These are phyloP conservation scores for Westerdykella aurantiaca DNA, from an alignment of 2,329 filamentous ascomycete genomes.

Conservation along the genomic window DNA sequence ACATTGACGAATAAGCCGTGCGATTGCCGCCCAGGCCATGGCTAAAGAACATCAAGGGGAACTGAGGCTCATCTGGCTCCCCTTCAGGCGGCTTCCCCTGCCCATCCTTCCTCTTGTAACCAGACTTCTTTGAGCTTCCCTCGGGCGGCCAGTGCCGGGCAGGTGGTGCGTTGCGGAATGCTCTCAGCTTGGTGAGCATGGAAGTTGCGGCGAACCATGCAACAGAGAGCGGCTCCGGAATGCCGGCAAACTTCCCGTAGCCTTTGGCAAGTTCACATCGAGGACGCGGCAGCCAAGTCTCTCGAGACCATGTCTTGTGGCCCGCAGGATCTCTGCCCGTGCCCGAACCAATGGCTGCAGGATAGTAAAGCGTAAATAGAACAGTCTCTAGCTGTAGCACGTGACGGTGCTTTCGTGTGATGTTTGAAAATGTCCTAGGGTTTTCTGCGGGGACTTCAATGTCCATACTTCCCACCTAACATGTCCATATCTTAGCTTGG, in stretches of 20 bases:
- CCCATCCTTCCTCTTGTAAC: constrained; percentile 39
- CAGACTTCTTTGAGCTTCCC: constrained; percentile 33
- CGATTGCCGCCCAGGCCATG: constrained; percentile 61
- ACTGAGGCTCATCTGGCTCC: constrained; percentile 40
- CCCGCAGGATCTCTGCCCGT: constrained; percentile 37
- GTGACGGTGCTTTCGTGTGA: constrained; percentile 44
- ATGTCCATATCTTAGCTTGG: neutral
- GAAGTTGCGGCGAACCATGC: constrained; percentile 52
- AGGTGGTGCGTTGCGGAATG: constrained; percentile 55
- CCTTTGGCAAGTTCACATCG: constrained; percentile 52
- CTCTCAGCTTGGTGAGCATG: constrained; percentile 61
- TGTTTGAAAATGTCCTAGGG: constrained; percentile 47
- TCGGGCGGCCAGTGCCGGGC: constrained; percentile 52
- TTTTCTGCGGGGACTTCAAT: constrained; percentile 49
- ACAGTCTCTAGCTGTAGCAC: constrained; percentile 54
- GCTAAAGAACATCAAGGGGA: constrained; percentile 61
- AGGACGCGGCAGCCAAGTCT: constrained; percentile 59
- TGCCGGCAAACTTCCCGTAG: constrained; percentile 56
- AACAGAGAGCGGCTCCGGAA: constrained; percentile 44
- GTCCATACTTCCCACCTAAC: constrained; percentile 42
- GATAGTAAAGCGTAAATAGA: constrained; percentile 62
- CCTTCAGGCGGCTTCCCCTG: constrained; percentile 36
- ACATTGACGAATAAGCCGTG: constrained; percentile 58
- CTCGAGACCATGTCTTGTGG: constrained; percentile 45
- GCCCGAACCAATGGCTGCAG: constrained; percentile 45